Evolutionary conservation across 1,284 basidiomycete genomes (phyloP).

Genomic region (Ganoderma lingzhi): DNA sequence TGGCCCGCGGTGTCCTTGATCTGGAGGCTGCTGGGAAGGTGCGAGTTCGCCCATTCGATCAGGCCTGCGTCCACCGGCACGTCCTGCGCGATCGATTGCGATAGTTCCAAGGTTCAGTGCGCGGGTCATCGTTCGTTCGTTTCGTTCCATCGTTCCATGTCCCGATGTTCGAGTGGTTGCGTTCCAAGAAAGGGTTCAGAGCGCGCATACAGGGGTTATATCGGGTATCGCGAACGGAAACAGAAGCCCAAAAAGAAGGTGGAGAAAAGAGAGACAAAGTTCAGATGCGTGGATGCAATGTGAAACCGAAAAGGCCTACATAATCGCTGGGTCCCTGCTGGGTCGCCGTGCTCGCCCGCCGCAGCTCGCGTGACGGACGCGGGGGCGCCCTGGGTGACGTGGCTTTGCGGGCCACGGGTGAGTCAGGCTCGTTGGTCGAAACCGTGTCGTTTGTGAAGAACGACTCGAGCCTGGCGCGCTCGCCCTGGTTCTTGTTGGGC

Average conservation of each 20-base stretch:
- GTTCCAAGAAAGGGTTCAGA: slow-evolving; percentile 20
- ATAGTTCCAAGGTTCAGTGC: not conserved
- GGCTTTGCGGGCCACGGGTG: slow-evolving; percentile 27
- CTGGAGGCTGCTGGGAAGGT: slow-evolving; percentile 74
- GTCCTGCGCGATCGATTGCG: slow-evolving; percentile 32
- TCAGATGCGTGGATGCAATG: slow-evolving; percentile 29
- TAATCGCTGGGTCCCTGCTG: slow-evolving; percentile 37
- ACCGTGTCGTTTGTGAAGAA: slow-evolving; percentile 59
- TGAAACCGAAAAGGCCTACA: slow-evolving; percentile 44
- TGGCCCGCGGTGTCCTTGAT: slow-evolving; percentile 62
- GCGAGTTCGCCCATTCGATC: slow-evolving; percentile 87
- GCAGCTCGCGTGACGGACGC: slow-evolving; percentile 68
- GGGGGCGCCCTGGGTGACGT: slow-evolving; percentile 52
- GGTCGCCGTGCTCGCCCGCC: slow-evolving; percentile 51
- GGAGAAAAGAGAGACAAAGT: slow-evolving; percentile 24
- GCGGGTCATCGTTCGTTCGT: not conserved
- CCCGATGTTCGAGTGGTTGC: slow-evolving; percentile 11
- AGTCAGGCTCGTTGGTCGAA: slow-evolving; percentile 35
- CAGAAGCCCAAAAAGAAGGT: slow-evolving; percentile 18
- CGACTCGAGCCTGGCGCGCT: slow-evolving; percentile 57
- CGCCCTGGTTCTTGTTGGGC: slow-evolving; percentile 47
- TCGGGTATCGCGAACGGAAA: slow-evolving; percentile 13
- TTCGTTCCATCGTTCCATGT: slow-evolving; percentile 4
- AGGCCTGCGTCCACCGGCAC: slow-evolving; percentile 57
- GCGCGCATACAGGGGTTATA: slow-evolving; percentile 22